Conservation (phyloP, 2,329 filamentous ascomycete genomes). For the Fusarium sp. region DNA sequence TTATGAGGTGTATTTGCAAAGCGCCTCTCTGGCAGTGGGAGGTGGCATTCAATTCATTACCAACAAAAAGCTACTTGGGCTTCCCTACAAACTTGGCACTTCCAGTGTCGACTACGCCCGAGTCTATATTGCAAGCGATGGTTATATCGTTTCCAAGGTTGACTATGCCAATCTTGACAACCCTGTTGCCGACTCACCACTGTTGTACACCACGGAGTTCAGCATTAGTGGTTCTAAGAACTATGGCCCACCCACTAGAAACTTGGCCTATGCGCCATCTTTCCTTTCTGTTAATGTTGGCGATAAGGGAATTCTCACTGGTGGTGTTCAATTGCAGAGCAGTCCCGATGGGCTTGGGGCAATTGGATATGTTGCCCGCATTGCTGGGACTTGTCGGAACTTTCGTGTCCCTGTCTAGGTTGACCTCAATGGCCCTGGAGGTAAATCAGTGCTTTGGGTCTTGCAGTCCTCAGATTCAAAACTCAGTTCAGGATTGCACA, state of each 20-base stretch:
- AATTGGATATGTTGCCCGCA: too few relatives aligned
- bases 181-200: accelerated
- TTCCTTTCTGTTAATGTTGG: accelerated
- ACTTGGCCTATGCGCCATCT: accelerated
- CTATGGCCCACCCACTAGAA: neutral
- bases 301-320: neutral
- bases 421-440: neutral
- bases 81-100: accelerated
- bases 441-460: too few relatives aligned
- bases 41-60: accelerated
- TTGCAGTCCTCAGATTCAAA: neutral
- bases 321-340: too few relatives aligned
- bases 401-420: neutral
- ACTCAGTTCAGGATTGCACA: neutral
- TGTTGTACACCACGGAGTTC: accelerated
- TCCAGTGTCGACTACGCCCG: neutral
- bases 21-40: neutral
- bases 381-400: neutral
- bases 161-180: neutral
- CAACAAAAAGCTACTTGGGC: neutral
- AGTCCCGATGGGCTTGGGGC: too few relatives aligned
- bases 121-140: accelerated
- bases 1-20: neutral
- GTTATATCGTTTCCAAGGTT: accelerated
- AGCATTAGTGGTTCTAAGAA: too few relatives aligned